Percentiles rank a stretch among this genome's conserved stretches.
These are phyloP conservation scores for Beauveria sp. DNA, from an alignment of 2,329 filamentous ascomycete genomes.

Conservation along the genomic window DNA sequence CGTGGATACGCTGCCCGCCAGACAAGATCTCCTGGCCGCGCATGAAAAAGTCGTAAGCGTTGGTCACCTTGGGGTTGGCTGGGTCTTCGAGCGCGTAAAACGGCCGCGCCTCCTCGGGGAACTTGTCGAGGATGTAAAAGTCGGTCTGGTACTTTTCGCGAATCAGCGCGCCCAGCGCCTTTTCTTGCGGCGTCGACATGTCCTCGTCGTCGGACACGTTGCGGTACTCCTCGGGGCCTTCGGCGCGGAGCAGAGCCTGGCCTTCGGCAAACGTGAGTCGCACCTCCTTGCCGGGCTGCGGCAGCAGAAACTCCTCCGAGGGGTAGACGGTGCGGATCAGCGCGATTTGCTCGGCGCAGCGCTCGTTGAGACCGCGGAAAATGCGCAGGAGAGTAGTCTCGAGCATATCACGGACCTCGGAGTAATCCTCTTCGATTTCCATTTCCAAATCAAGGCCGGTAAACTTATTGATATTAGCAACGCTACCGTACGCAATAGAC, in stretches of 20 bases:
- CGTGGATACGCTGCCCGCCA: constrained; percentile 85
- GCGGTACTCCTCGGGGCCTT: constrained; percentile 58
- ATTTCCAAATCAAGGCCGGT: constrained; percentile 85
- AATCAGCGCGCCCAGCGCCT: constrained; percentile 80
- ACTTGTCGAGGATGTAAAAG: constrained; percentile 96
- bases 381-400: constrained; percentile 71
- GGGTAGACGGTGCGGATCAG: constrained; percentile 65
- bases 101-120: constrained; percentile 78
- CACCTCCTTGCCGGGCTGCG: constrained; percentile 65
- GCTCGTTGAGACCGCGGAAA: constrained; percentile 60
- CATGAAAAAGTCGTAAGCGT: constrained; percentile 77
- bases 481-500: neutral
- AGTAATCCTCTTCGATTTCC: constrained; percentile 74
- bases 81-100: constrained; percentile 86
- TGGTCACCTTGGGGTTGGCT: constrained; percentile 56
- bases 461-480: constrained; percentile 40
- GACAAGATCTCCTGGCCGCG: constrained; percentile 89
- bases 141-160: constrained; percentile 87
- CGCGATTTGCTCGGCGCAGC: constrained; percentile 64
- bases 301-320: constrained; percentile 71
- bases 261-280: constrained; percentile 72
- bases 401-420: constrained; percentile 64
- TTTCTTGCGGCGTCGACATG: constrained; percentile 73
- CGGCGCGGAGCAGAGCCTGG: constrained; percentile 67
- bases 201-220: constrained; percentile 72